A percentile compares a stretch with the other conserved stretches of the same genome.
phyloP scores from a whole-genome alignment of 2,329 filamentous ascomycete species.

The Chaetomium strumarium region DNA sequence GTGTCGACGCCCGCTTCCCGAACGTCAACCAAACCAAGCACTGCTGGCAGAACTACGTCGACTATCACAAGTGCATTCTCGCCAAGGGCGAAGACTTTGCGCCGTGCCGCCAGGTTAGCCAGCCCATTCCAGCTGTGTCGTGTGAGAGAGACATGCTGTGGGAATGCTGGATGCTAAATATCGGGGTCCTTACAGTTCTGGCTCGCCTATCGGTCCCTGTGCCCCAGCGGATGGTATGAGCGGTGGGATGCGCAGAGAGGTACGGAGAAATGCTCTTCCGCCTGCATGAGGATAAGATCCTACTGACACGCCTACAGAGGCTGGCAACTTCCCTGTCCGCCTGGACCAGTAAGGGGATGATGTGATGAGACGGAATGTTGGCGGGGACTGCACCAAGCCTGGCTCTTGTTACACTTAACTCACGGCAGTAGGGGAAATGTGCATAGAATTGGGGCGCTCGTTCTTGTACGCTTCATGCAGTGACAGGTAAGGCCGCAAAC shows the following conservation, averaged over 20 bases:
- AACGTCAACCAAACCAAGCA: constrained; percentile 99
- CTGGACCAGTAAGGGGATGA: constrained; percentile 47
- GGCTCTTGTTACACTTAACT: constrained; percentile 23
- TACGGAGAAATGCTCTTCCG: constrained; percentile 34
- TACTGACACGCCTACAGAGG: constrained; percentile 41
- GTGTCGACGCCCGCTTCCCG: constrained; percentile 98
- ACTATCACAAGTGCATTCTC: constrained; percentile 99
- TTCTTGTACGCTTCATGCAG: constrained; percentile 8
- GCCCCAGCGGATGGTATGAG: constrained; percentile 88
- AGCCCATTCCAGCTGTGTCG: background rate
- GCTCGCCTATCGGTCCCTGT: constrained; percentile 93
- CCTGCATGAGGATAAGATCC: background rate
- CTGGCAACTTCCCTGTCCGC: constrained; percentile 62
- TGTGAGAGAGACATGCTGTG: background rate
- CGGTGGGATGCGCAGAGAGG: constrained; percentile 98
- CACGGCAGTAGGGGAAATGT: constrained; percentile 22
- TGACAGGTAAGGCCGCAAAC: constrained; percentile 3
- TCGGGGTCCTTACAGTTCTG: constrained; percentile 63
- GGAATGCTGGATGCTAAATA: constrained; percentile 21
- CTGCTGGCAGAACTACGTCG: constrained; percentile 99
- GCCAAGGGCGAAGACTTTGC: constrained; percentile 98
- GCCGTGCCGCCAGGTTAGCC: constrained; percentile 84
- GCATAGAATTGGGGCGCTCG: constrained; percentile 23
- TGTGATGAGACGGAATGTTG: constrained; percentile 12
- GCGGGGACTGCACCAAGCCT: constrained; percentile 10